Percentiles rank a stretch among this genome's conserved stretches.
Evolutionary conservation across 2,329 filamentous ascomycete genomes (phyloP).

Genomic region (Cladosporium halotolerans): DNA sequence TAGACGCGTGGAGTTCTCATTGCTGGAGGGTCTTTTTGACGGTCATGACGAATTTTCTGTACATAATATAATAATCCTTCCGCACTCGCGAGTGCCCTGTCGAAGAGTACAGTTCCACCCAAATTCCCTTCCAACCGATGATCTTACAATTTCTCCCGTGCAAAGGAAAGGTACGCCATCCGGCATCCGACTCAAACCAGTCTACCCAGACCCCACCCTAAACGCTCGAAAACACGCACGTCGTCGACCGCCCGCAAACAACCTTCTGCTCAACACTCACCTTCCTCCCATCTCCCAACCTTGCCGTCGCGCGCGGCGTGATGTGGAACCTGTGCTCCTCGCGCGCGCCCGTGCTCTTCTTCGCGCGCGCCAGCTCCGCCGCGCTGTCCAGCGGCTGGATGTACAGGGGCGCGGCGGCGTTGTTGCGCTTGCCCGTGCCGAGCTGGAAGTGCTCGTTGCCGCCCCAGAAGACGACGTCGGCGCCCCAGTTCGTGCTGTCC

Average conservation of each 20-base stretch:
- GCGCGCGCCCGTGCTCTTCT: slow-evolving; percentile 50
- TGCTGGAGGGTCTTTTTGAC: too few species aligned
- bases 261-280: slow-evolving; percentile 78
- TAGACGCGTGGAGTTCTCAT: too few species aligned
- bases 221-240: slow-evolving; percentile 66
- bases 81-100: too few species aligned
- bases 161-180: too few species aligned
- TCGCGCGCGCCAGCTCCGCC: slow-evolving; percentile 55
- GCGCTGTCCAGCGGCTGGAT: slow-evolving; percentile 68
- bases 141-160: too few species aligned
- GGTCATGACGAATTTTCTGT: too few species aligned
- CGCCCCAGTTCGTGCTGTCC: slow-evolving; percentile 79
- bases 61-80: too few species aligned
- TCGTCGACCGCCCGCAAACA: slow-evolving; percentile 77
- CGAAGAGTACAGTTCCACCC: too few species aligned
- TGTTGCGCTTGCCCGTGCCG: slow-evolving; percentile 82
- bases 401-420: slow-evolving; percentile 67
- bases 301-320: slow-evolving; percentile 67
- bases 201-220: not conserved
- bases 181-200: not conserved
- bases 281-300: slow-evolving; percentile 58
- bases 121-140: too few species aligned
- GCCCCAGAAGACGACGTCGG: slow-evolving; percentile 88
- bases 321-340: slow-evolving; percentile 74
- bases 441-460: slow-evolving; percentile 92